Evolutionary conservation across 2,329 filamentous ascomycete genomes (phyloP), one percentile per base, ranked within the genome.

Genomic region (Penicillium sp.): DNA sequence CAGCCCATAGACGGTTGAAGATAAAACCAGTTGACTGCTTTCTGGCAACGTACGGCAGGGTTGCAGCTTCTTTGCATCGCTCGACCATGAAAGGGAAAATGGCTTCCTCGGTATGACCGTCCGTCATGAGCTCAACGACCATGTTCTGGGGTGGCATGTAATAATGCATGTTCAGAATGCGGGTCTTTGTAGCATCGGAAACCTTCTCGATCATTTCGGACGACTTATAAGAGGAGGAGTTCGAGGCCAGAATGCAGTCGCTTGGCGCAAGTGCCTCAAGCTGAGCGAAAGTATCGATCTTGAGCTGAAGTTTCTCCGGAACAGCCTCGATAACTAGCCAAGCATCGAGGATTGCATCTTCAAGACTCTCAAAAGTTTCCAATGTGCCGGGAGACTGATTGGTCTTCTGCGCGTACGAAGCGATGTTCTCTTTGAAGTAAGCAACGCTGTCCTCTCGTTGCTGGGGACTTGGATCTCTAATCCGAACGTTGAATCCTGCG

Each of bases 1-100:
- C 81, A 0, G 81, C 81, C 80, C 81, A 84, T 0, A 83, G 63
- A 0, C 81, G 76, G 49, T 83, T 83, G 59, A 81, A 80, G 33
- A 84, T 77, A 55, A 83, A 78, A 0, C 81, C 67, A 0, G 79
- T 81, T 0, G 79, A 81, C 55, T 82, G 75, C 45, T 75, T 77
- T 6, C 70, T 59, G 0, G 78, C 78, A 4, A 71, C 61, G 21
- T 74, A 72, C 0, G 78, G 78, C 2, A 69, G 60, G 29, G 74
- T 72, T 0, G 72, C 78, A 2, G 68, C 71, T n/a, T 75, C 73
- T 18, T 61, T 59, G 3, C 72, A 72, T 33, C 70, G 66, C 15
- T 74, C 66, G 2, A 67, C 67, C 41, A 83, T 54, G 53, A 81
- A 81, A 0, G 72, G 68, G 42, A 82, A 75, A 4, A 82, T 72